These are phyloP conservation scores for Martensiomyces pterosporus DNA, from an alignment of 192 early-diverging fungal species.

Conservation along the genomic window DNA sequence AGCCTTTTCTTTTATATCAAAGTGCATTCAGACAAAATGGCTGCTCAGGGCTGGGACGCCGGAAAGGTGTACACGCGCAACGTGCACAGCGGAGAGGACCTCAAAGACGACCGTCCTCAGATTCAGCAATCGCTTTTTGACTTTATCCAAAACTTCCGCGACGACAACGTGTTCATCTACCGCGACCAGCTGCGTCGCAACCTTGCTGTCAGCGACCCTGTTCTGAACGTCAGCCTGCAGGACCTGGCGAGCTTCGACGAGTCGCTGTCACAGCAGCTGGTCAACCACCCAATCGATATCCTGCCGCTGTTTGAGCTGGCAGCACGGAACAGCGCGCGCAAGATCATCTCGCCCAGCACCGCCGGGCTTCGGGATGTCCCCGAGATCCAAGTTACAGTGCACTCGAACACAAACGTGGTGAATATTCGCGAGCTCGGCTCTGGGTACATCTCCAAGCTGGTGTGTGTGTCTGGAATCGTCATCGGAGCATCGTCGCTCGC, in stretches of 20 bases:
- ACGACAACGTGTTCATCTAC: conserved; percentile 82
- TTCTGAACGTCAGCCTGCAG: conserved; percentile 84
- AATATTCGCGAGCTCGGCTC: conserved; percentile 90
- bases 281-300: conserved; percentile 71
- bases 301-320: conserved; percentile 91
- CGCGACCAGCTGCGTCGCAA: conserved; percentile 92
- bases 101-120: conserved; percentile 55
- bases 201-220: conserved; percentile 66
- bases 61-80: conserved; percentile 70
- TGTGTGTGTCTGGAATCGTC: conserved; percentile 93
- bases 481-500: conserved; percentile 85
- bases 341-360: conserved; percentile 59
- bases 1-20: too few species aligned
- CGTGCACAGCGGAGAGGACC: conserved; percentile 58
- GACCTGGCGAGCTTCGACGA: conserved; percentile 83
- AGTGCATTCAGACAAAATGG: conserved; percentile 31
- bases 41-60: conserved; percentile 77
- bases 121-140: conserved; percentile 66
- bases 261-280: conserved; percentile 74
- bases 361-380: conserved; percentile 59
- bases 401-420: conserved; percentile 78
- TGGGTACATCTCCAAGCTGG: conserved; percentile 80
- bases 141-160: conserved; percentile 83
- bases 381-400: conserved; percentile 85
- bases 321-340: conserved; percentile 69